phyloP scores from a whole-genome alignment of 441 rosid genomes.

The Pelargonium fulgidum region DNA sequence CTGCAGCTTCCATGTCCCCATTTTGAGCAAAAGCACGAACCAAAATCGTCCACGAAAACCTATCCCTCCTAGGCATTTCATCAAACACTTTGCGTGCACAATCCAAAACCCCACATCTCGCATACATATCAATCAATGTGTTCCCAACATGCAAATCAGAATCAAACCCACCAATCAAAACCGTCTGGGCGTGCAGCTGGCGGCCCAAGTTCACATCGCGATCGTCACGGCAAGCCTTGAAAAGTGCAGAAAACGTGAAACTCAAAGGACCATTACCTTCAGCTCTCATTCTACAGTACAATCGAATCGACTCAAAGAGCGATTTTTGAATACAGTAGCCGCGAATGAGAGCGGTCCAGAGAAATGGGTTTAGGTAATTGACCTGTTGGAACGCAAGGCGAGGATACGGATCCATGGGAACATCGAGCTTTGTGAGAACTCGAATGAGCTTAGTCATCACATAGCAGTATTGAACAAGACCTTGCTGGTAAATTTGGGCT shows the following conservation, averaged over 20 bases:
- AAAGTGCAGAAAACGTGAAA: slow-evolving; percentile 69
- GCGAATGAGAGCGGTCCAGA: slow-evolving; percentile 71
- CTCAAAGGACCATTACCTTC: slow-evolving; percentile 49
- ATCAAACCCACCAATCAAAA: slow-evolving; percentile 54
- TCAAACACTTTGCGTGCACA: slow-evolving; percentile 57
- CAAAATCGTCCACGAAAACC: slow-evolving; percentile 64
- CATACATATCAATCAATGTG: slow-evolving; percentile 54
- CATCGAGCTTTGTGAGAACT: slow-evolving; percentile 37
- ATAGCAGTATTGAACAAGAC: slow-evolving; percentile 51
- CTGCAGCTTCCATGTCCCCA: slow-evolving; percentile 57
- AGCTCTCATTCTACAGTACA: slow-evolving; percentile 48
- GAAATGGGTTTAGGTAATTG: slow-evolving; percentile 50
- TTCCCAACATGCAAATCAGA: slow-evolving; percentile 60
- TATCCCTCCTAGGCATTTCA: slow-evolving; percentile 59
- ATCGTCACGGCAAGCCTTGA: slow-evolving; percentile 47
- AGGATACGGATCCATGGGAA: slow-evolving; percentile 48
- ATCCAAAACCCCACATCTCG: slow-evolving; percentile 40
- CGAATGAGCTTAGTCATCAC: slow-evolving; percentile 67
- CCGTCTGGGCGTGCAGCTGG: slow-evolving; percentile 68
- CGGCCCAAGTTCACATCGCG: slow-evolving; percentile 44
- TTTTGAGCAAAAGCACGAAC: slow-evolving; percentile 46
- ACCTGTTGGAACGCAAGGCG: slow-evolving; percentile 49
- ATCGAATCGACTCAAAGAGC: slow-evolving; percentile 28
- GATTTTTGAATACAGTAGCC: slow-evolving; percentile 43
- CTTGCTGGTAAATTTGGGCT: slow-evolving; percentile 35